Percentiles rank a stretch among this genome's conserved stretches.
These are phyloP conservation scores for Lepidium africanum DNA, from an alignment of 345 rosid genomes.

Conservation along the genomic window DNA sequence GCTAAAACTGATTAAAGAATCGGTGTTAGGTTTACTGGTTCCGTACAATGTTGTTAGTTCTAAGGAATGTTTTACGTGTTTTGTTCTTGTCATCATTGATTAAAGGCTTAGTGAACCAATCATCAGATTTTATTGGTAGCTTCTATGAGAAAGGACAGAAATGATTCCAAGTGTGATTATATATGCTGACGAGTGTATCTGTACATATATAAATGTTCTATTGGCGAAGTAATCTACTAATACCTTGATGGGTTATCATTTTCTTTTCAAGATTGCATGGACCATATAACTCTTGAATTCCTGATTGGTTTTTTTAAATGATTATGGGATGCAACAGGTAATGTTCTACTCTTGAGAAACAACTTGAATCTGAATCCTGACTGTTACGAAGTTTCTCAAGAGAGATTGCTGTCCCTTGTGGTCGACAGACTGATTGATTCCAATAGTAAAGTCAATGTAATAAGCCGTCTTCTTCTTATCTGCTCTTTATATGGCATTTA, in stretches of 20 bases:
- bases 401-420: constrained; percentile 79
- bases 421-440: constrained; percentile 94
- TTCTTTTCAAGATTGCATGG: background rate
- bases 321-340: constrained; percentile 49
- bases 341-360: constrained; percentile 81
- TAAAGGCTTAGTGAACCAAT: background rate
- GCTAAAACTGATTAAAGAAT: background rate
- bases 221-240: background rate
- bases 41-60: background rate
- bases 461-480: background rate
- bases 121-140: background rate
- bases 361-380: constrained; percentile 78
- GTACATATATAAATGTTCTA: background rate
- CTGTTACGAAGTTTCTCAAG: constrained; percentile 81
- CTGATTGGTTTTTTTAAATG: background rate
- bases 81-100: background rate
- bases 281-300: background rate
- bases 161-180: background rate
- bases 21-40: constrained; percentile 6
- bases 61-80: background rate
- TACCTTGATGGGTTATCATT: background rate
- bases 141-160: background rate
- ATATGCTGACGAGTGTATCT: background rate
- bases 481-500: background rate
- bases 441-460: constrained; percentile 87